A percentile compares a stretch with the other conserved stretches of the same genome.
phyloP scores from a whole-genome alignment of 2,329 filamentous ascomycete genomes.

The Ilyonectria destructans region DNA sequence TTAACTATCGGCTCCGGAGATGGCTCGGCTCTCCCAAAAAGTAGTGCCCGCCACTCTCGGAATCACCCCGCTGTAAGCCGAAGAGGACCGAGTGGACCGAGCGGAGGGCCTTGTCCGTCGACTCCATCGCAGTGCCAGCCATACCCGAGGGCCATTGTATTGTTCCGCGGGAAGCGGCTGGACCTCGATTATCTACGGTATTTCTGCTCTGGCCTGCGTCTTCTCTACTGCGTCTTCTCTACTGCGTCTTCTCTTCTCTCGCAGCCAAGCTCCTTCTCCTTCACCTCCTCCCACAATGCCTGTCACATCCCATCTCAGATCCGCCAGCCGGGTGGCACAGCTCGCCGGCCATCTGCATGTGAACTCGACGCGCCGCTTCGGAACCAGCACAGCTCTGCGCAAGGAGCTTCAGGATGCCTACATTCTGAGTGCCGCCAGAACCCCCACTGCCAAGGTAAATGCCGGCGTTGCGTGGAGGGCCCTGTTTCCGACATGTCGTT shows the following conservation, averaged over 20 bases:
- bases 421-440: constrained; percentile 91
- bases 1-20: constrained; percentile 27
- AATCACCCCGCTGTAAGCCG: constrained; percentile 56
- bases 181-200: constrained; percentile 1
- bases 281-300: constrained; percentile 32
- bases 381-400: constrained; percentile 60
- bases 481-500: constrained; percentile 7
- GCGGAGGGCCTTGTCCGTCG: constrained; percentile 32
- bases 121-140: constrained; percentile 19
- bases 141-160: constrained; percentile 41
- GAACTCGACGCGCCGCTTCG: constrained; percentile 64
- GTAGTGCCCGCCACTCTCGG: constrained; percentile 45
- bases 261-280: constrained; percentile 28
- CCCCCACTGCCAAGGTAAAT: constrained; percentile 87
- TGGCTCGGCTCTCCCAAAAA: constrained; percentile 43
- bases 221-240: constrained; percentile 1
- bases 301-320: constrained; percentile 52
- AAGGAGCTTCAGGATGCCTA: constrained; percentile 92
- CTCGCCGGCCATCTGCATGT: constrained; percentile 60
- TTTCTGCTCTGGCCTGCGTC: constrained; percentile 16
- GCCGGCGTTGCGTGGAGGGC: not conserved
- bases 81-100: constrained; percentile 54
- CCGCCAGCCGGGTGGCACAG: constrained; percentile 54
- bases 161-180: constrained; percentile 8
- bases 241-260: constrained; percentile 1